phyloP scores from a whole-genome alignment of 176 grass and related monocot genomes.

The Triticum dicoccoides region DNA sequence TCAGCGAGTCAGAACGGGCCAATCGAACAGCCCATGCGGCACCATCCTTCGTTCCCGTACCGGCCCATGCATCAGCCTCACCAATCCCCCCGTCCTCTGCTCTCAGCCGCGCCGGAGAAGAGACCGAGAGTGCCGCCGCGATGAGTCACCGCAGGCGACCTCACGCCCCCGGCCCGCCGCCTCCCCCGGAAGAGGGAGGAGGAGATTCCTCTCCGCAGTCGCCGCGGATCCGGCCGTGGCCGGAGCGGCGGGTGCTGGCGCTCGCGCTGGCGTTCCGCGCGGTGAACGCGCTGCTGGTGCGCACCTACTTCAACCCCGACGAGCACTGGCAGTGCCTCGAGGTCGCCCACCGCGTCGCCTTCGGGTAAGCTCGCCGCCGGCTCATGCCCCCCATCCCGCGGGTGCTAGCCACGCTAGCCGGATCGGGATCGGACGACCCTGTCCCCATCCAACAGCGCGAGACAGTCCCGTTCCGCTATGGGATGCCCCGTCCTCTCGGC shows the following conservation, averaged over 20 bases:
- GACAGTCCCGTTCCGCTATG: neutral
- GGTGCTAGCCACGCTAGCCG: neutral
- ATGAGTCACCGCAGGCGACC: slow-evolving; percentile 55
- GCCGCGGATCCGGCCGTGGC: neutral
- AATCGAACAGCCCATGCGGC: too few species aligned
- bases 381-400: neutral
- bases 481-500: neutral
- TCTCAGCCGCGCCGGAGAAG: neutral
- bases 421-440: neutral
- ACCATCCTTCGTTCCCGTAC: too few species aligned
- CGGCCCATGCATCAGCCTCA: too few species aligned
- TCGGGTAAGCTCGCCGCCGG: slow-evolving; percentile 46
- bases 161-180: neutral
- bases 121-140: neutral
- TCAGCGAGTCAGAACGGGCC: too few species aligned
- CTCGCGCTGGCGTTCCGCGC: slow-evolving; percentile 61
- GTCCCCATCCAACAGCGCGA: neutral
- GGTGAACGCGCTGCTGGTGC: slow-evolving; percentile 68
- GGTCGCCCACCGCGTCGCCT: slow-evolving; percentile 83
- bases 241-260: slow-evolving; percentile 52
- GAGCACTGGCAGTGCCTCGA: slow-evolving; percentile 98
- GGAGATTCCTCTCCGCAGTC: neutral
- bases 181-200: neutral
- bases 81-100: neutral
- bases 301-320: slow-evolving; percentile 93